Base-by-base conservation (phyloP, 352 stramenopile genomes). In the Globisporangium iwayamae region DNA sequence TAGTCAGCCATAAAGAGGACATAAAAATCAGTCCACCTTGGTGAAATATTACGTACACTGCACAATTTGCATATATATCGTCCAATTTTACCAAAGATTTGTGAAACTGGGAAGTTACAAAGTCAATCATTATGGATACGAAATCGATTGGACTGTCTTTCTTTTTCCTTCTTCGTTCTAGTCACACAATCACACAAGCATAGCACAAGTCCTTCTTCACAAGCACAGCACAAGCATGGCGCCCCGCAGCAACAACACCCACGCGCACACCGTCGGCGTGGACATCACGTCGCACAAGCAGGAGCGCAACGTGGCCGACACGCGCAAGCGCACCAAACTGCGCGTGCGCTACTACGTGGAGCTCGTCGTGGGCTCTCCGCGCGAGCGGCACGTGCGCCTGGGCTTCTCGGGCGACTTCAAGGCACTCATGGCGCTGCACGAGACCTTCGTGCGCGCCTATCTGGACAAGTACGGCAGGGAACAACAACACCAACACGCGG, bases 341-440 rank as follows among this genome's bases (percentile, higher is more conserved):
- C 81, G 69, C 47, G 78, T 85, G 67, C 81, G 81, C 38, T 90
- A 89, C 72, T 90, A 90, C 65, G 79, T 90, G 60, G 81, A 90
- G 66, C 50, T 90, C 36, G 72, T 90, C 18, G 72, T 89, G 47
- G 81, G 79, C 25, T 73, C 75, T 9, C 64, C 71, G 20, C 79
- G 75, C 43, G 73, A 68, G 69, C 79, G 57, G 38, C 81, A 89
- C 76, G 81, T 73, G 60, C 79, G 81, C 0, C 55, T 89, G 30
- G 79, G 77, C 34, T 90, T 90, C 73, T 83, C 77, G 5, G 81
- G 81, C 46, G 78, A 75, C 32, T 90, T 90, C 65, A 76, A 81
- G 65, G 68, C 75, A 56, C 76, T 90, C 28, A 66, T 89, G 60
- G 64, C 60, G 41, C 68, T 90, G 45, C 81, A 90, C 52, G 60